A percentile compares a stretch with the other conserved stretches of the same genome.
phyloP scores from a whole-genome alignment of 2,329 filamentous ascomycete species.

The Scolecobasidium constrictum region DNA sequence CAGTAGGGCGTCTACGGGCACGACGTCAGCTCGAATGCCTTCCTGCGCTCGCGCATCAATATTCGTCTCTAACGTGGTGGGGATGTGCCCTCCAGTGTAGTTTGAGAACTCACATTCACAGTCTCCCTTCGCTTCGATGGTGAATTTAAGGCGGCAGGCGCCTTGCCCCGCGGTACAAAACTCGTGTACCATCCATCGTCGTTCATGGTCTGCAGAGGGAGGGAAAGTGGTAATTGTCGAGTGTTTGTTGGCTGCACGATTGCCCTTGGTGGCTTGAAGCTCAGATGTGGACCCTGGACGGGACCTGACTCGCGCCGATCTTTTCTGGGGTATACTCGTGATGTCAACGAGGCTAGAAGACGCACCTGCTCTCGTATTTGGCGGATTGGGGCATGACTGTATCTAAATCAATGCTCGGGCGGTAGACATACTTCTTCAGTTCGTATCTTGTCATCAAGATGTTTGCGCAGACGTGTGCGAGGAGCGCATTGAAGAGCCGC shows the following conservation, averaged over 20 bases:
- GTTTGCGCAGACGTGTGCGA: too few species aligned
- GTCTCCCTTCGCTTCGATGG: constrained; percentile 40
- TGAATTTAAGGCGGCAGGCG: constrained; percentile 29
- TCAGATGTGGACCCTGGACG: too few species aligned
- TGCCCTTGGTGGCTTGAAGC: constrained; percentile 3
- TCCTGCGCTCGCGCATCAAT: constrained; percentile 32
- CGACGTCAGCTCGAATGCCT: constrained; percentile 41
- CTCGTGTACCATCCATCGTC: constrained; percentile 74
- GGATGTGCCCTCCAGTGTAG: constrained; percentile 44
- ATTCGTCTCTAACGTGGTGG: not conserved
- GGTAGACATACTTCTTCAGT: too few species aligned
- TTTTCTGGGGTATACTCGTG: too few species aligned
- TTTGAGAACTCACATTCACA: constrained; percentile 32
- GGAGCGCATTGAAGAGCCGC: too few species aligned
- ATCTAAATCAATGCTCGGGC: too few species aligned
- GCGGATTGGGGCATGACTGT: too few species aligned
- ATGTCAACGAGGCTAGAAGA: too few species aligned
- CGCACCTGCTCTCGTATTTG: too few species aligned
- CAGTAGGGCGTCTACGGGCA: constrained; percentile 44
- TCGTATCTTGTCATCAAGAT: not conserved
- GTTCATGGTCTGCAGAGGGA: constrained; percentile 58
- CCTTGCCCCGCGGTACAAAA: constrained; percentile 45
- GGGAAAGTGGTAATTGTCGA: too few species aligned
- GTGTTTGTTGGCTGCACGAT: too few species aligned
- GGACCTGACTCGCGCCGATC: too few species aligned